These are phyloP conservation scores for Saitoella complicata DNA, from an alignment of 805 yeast genomes.

Conservation along the genomic window DNA sequence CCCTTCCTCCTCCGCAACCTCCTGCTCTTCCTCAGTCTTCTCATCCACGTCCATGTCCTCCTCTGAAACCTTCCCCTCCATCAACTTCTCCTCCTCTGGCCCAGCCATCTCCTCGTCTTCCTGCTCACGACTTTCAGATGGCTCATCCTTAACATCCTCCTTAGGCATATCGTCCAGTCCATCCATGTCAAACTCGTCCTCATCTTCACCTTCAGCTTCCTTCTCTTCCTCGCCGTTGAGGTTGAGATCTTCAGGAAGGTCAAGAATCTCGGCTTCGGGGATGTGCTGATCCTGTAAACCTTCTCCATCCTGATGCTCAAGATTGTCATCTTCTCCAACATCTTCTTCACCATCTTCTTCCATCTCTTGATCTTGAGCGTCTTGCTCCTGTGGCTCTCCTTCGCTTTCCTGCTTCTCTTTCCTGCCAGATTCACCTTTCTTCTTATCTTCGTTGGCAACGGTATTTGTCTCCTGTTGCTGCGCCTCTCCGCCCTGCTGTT, in stretches of 20 bases:
- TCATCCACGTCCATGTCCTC: slow-evolving; percentile 19
- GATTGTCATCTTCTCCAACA: slow-evolving; percentile 68
- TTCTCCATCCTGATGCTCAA: slow-evolving; percentile 39
- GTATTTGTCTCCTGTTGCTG: slow-evolving; percentile 10
- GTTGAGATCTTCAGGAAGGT: slow-evolving; percentile 82
- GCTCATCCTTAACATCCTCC: slow-evolving; percentile 16
- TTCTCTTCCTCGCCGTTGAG: slow-evolving; percentile 65
- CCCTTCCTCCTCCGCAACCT: slow-evolving; percentile 14
- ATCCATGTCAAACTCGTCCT: slow-evolving; percentile 19
- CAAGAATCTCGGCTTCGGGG: slow-evolving; percentile 74
- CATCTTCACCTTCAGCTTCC: slow-evolving; percentile 17
- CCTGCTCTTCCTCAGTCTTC: slow-evolving; percentile 19
- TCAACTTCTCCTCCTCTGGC: slow-evolving; percentile 21
- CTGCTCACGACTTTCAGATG: slow-evolving; percentile 20
- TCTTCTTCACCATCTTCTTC: slow-evolving; percentile 29
- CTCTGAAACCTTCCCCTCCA: slow-evolving; percentile 18
- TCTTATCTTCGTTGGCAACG: slow-evolving; percentile 8
- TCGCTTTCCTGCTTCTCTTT: slow-evolving; percentile 15
- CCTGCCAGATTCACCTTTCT: slow-evolving; percentile 7
- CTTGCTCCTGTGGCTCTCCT: slow-evolving; percentile 14
- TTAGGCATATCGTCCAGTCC: slow-evolving; percentile 20
- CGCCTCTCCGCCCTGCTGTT: not conserved
- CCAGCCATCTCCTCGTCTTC: slow-evolving; percentile 22
- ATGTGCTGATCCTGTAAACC: slow-evolving; percentile 35
- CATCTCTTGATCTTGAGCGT: slow-evolving; percentile 22